A percentile compares a stretch with the other conserved stretches of the same genome.
These are phyloP conservation scores for Onygena corvina DNA, from an alignment of 2,329 filamentous ascomycete species.

Conservation along the genomic window DNA sequence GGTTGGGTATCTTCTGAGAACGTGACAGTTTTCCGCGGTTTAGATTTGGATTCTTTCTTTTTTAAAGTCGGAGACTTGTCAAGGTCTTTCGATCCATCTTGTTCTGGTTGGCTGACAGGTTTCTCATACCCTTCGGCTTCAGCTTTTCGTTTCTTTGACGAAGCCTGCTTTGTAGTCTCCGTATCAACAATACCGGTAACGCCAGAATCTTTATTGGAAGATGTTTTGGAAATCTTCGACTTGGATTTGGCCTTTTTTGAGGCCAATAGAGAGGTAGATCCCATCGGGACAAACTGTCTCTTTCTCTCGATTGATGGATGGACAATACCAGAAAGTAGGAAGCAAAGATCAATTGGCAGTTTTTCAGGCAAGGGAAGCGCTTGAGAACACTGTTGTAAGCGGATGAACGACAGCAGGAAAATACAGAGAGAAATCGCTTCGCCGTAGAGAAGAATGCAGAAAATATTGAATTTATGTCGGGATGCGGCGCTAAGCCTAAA, in stretches of 20 bases:
- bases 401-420: neutral
- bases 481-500: slow-evolving; percentile 11
- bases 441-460: neutral
- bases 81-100: neutral
- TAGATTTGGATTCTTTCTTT: slow-evolving; percentile 14
- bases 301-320: too few species aligned
- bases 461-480: neutral
- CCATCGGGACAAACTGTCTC: too few species aligned
- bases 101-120: neutral
- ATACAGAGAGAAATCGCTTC: neutral
- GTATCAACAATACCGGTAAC: neutral
- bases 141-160: neutral
- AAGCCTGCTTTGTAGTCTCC: neutral
- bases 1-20: slow-evolving; percentile 53
- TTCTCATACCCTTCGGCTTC: too few species aligned
- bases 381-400: too few species aligned
- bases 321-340: too few species aligned
- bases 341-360: too few species aligned
- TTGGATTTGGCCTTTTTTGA: neutral
- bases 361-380: too few species aligned
- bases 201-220: neutral
- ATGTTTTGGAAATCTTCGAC: neutral
- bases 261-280: neutral
- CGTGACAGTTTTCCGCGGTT: slow-evolving; percentile 46
- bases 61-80: slow-evolving; percentile 12